Conservation (phyloP, 805 yeast species). For the Cyberlindnera xylosilytica region DNA sequence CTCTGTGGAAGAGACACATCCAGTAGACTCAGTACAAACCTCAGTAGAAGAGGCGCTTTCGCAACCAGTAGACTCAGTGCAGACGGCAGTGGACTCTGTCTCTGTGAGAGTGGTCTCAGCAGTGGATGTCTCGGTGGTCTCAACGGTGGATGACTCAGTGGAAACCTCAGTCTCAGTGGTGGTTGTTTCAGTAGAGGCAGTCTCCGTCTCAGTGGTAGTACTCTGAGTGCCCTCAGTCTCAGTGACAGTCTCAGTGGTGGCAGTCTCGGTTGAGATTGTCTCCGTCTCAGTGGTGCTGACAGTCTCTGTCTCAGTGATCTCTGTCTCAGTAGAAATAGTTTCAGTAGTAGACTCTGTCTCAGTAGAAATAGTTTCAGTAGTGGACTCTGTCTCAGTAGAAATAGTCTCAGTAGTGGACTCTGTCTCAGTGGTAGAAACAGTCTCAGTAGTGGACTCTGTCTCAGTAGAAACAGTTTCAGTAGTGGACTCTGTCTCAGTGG, state of each 20-base stretch:
- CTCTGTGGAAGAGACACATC: not conserved
- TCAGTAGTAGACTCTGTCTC: constrained; percentile 1
- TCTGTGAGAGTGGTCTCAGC: not conserved
- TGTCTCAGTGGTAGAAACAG: not conserved
- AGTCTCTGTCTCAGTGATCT: no score
- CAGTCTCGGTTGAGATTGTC: no score
- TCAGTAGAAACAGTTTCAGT: no score
- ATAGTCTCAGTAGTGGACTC: not conserved
- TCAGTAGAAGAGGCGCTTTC: not conserved
- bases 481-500: no score
- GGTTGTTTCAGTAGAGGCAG: no score
- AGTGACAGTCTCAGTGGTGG: no score
- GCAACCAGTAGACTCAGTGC: not conserved
- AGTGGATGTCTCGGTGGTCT: not conserved
- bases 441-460: not conserved
- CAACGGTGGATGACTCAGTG: no score
- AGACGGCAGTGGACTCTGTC: not conserved
- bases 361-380: not conserved
- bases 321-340: not conserved
- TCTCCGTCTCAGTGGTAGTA: no score
- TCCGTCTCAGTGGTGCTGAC: no score
- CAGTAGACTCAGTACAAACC: not conserved
- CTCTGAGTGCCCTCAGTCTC: no score
- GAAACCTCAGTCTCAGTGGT: no score
- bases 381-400: not conserved